Evolutionary conservation across 305 asterid species (phyloP), one percentile per base, ranked within the genome.

Genomic region (Fraxinus greggii): DNA sequence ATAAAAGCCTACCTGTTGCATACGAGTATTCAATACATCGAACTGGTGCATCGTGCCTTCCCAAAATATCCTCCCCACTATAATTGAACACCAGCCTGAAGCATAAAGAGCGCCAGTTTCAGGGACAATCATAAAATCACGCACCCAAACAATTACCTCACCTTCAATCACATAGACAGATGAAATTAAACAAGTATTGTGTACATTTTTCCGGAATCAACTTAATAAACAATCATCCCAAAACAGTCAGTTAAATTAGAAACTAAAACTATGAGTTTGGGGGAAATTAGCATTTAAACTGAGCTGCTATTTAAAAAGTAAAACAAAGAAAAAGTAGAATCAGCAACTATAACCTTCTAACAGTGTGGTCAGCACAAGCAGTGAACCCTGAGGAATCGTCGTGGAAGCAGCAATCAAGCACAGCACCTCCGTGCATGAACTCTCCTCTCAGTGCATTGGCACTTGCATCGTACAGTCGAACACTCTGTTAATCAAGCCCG

Each of bases 331-430:
- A 9, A 5, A 32, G 15, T 29, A 13, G 7, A 1, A 29, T 12
- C 19, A 29, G n/a, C 75, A 13, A 69, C 23, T 29, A 56, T 83
- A 67, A 93, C 98, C 98, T 93, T 89, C 97, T 84, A 8, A 95
- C 99, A 28, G 97, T 89, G 83, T 90, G 85, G 82, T 95, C 99
- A 33, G 89, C 92, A 88, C 90, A 85, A 78, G 97, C 99, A 86
- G 92, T 92, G 83, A 94, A 95, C 10, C 99, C 99, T 0, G 99
- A 95, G 13, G 98, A 84, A 85, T 95, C 99, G 21, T 94, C 99
- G n/a, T 95, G 99, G 89, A 95, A 94, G 86, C 98, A 95, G 76
- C 99, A 94, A 85, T 92, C 98, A 0, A 94, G 95, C 73, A 95
- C 98, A 0, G 97, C 81, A 38, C 95, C 97, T 45, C 95, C 97